A percentile compares a stretch with the other conserved stretches of the same genome.
Conservation (phyloP, 108 stramenopile species). For the Skeletonema potamos region DNA sequence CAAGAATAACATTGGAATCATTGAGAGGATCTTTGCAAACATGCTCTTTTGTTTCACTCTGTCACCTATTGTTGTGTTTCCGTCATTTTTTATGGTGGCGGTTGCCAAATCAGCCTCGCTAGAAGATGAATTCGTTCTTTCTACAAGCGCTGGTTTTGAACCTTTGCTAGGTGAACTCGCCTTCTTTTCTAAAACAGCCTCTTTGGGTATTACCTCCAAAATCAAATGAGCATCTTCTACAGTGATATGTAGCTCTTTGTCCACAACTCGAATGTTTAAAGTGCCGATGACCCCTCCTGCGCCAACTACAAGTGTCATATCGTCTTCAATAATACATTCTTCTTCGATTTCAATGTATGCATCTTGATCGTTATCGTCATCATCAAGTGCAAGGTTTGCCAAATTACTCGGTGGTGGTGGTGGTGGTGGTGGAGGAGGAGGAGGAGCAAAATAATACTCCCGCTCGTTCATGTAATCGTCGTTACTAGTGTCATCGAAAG, state of each 20-base stretch:
- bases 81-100: conserved; percentile 8
- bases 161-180: conserved; percentile 7
- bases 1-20: conserved; percentile 74
- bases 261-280: conserved; percentile 67
- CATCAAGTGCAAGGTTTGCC: neutral
- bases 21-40: conserved; percentile 56
- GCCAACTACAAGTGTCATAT: conserved; percentile 59
- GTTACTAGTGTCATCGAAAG: neutral
- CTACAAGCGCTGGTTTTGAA: conserved; percentile 23
- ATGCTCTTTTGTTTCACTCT: conserved; percentile 67
- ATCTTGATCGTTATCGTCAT: conserved; percentile 41
- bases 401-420: too few species aligned
- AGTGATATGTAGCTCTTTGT: conserved; percentile 66
- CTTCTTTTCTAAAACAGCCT: conserved; percentile 22
- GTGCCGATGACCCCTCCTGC: conserved; percentile 71
- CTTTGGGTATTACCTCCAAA: conserved; percentile 57
- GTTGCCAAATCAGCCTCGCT: conserved; percentile 14
- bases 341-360: conserved; percentile 53
- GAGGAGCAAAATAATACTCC: neutral
- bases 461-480: neutral
- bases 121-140: conserved; percentile 2
- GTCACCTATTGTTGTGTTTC: conserved; percentile 57
- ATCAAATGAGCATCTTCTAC: conserved; percentile 80
- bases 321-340: conserved; percentile 40
- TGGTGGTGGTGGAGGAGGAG: neutral